Evolutionary conservation across 371 early-diverging fungal species (phyloP).

Genomic region (Massospora cicadina): DNA sequence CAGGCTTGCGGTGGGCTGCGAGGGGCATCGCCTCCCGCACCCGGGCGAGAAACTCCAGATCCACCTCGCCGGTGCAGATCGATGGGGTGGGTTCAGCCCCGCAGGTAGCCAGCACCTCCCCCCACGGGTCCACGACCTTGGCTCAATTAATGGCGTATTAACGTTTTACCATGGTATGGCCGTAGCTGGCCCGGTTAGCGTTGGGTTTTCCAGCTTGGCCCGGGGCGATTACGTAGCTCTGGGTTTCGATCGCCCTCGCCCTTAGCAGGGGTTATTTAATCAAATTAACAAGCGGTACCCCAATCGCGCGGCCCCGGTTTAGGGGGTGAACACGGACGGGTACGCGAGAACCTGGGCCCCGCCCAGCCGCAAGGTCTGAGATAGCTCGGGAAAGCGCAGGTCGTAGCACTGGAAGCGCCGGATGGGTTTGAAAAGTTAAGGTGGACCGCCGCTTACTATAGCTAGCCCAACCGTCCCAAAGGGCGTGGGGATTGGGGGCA

Average conservation of each 20-base stretch:
- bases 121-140: slow-evolving; percentile 54
- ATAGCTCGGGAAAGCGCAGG: slow-evolving; percentile 58
- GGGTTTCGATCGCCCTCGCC: slow-evolving; percentile 75
- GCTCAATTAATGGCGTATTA: neutral
- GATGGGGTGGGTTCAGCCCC: slow-evolving; percentile 22
- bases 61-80: slow-evolving; percentile 41
- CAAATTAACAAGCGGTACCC: slow-evolving; percentile 25
- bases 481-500: slow-evolving; percentile 37
- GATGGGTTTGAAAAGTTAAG: slow-evolving; percentile 1
- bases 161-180: slow-evolving; percentile 50
- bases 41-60: slow-evolving; percentile 32
- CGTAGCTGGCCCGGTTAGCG: slow-evolving; percentile 48
- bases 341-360: slow-evolving; percentile 60
- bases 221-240: slow-evolving; percentile 41
- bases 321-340: slow-evolving; percentile 72
- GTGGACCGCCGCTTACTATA: slow-evolving; percentile 14
- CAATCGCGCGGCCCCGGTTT: slow-evolving; percentile 75
- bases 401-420: slow-evolving; percentile 42
- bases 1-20: slow-evolving; percentile 38
- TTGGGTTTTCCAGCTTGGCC: slow-evolving; percentile 67
- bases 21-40: slow-evolving; percentile 60
- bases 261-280: slow-evolving; percentile 41
- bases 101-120: slow-evolving; percentile 43
- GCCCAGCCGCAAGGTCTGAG: slow-evolving; percentile 28
- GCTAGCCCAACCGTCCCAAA: slow-evolving; percentile 49